Conservation (phyloP, 2,329 filamentous ascomycete genomes). For the Aureobasidium namibiae region DNA sequence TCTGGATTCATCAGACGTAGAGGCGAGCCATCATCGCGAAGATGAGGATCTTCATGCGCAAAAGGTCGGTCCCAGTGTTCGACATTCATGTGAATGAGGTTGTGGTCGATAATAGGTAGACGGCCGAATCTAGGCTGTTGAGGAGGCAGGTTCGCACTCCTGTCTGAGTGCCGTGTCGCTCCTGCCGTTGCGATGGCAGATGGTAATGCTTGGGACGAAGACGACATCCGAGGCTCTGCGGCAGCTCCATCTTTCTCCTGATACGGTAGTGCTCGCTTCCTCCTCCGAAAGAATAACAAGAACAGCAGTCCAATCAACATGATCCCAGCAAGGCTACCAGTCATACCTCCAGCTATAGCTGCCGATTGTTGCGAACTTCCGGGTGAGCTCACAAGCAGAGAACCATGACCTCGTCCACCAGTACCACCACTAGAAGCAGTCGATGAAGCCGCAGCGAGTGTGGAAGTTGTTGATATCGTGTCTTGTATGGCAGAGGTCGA, state of each 20-base stretch:
- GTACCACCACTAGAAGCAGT: neutral
- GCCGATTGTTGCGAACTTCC: neutral
- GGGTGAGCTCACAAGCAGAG: neutral
- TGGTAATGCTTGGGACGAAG: neutral
- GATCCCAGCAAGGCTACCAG: constrained; percentile 13
- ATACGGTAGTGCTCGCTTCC: neutral
- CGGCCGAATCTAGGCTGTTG: neutral
- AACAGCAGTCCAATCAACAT: constrained; percentile 8
- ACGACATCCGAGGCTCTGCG: neutral
- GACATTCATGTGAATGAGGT: constrained; percentile 26
- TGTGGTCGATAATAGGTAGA: constrained; percentile 21
- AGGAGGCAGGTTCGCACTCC: neutral
- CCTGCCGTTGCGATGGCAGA: neutral
- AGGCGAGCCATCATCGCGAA: constrained; percentile 16
- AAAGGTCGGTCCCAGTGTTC: constrained; percentile 27
- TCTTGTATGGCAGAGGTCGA: neutral
- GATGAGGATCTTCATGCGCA: constrained; percentile 23
- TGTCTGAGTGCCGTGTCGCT: neutral
- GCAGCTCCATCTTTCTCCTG: neutral
- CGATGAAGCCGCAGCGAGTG: neutral
- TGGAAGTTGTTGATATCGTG: neutral
- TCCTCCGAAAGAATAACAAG: constrained; percentile 11
- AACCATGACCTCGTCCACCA: neutral
- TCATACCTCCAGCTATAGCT: constrained; percentile 14
- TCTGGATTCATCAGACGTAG: constrained; percentile 29